These are phyloP conservation scores for Tolypocladium amazonense DNA, from an alignment of 2,329 filamentous ascomycete genomes.

Conservation along the genomic window DNA sequence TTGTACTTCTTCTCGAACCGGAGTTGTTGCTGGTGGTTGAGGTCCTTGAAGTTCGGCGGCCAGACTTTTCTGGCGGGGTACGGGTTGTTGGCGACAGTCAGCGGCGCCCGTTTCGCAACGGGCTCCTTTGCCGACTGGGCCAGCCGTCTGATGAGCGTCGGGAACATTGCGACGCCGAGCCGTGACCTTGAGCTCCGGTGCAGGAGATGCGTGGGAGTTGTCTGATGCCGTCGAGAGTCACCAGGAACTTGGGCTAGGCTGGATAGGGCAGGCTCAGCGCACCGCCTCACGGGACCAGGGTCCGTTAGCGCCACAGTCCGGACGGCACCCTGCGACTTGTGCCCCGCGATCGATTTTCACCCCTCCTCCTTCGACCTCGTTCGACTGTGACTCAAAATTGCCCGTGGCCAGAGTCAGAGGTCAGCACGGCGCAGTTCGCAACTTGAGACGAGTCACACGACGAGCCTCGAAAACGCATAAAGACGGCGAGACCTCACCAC, in stretches of 20 bases:
- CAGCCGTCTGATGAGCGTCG: slow-evolving; percentile 22
- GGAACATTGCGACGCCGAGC: slow-evolving; percentile 19
- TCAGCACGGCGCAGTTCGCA: slow-evolving; percentile 3
- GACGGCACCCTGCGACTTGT: slow-evolving; percentile 6
- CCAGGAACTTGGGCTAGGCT: background rate
- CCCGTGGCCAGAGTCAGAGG: slow-evolving; percentile 3
- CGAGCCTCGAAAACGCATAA: background rate
- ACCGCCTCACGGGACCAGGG: slow-evolving; percentile 13
- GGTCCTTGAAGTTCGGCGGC: slow-evolving; percentile 65
- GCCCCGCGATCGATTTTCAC: slow-evolving; percentile 25
- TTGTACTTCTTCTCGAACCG: slow-evolving; percentile 71
- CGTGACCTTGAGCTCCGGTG: background rate
- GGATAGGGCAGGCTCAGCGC: slow-evolving; percentile 9
- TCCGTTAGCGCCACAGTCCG: slow-evolving; percentile 6
- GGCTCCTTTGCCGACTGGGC: slow-evolving; percentile 18
- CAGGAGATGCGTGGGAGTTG: background rate
- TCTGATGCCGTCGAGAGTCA: background rate
- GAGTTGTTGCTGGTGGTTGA: slow-evolving; percentile 64
- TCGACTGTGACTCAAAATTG: slow-evolving; percentile 21
- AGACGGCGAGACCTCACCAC: background rate
- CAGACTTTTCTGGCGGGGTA: slow-evolving; percentile 62
- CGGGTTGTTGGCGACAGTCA: slow-evolving; percentile 38
- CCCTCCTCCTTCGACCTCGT: slow-evolving; percentile 15
- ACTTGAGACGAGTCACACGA: slow-evolving; percentile 3
- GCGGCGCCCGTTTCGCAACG: slow-evolving; percentile 14